A percentile compares a stretch with the other conserved stretches of the same genome.
These are phyloP conservation scores for Lobosporangium transversale DNA, from an alignment of 192 early-diverging fungal genomes.

Conservation along the genomic window DNA sequence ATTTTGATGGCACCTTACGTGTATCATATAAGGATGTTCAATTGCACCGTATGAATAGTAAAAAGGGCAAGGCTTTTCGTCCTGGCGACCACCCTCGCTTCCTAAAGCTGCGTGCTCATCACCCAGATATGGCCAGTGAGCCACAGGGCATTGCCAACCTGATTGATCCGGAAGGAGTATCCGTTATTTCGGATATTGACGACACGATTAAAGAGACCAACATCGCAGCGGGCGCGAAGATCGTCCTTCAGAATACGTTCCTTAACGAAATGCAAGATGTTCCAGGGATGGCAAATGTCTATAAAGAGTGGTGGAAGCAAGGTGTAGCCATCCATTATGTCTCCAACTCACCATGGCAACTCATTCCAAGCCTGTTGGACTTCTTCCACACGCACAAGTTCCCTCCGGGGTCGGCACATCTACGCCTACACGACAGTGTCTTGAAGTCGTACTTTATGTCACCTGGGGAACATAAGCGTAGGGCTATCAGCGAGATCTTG, in stretches of 20 bases:
- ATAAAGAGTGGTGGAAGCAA: constrained; percentile 64
- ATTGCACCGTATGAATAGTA: constrained; percentile 35
- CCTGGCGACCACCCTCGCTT: constrained; percentile 13
- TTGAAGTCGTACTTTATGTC: constrained; percentile 52
- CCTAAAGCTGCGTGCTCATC: constrained; percentile 29
- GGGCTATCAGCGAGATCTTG: constrained; percentile 34
- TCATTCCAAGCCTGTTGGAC: constrained; percentile 76
- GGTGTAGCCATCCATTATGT: constrained; percentile 89
- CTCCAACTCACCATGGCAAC: constrained; percentile 88
- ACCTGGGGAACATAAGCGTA: constrained; percentile 25
- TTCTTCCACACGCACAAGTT: constrained; percentile 81
- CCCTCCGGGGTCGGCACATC: constrained; percentile 81
- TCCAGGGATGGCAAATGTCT: constrained; percentile 83
- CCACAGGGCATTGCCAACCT: constrained; percentile 61
- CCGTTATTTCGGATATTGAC: constrained; percentile 90
- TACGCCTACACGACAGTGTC: constrained; percentile 59
- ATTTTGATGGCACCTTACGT: constrained; percentile 41
- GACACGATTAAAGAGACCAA: constrained; percentile 88
- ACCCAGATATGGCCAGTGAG: constrained; percentile 29
- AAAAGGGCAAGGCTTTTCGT: constrained; percentile 2
- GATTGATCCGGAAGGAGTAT: constrained; percentile 75
- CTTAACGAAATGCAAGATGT: constrained; percentile 76
- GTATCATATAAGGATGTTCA: constrained; percentile 41
- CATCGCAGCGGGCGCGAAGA: constrained; percentile 55
- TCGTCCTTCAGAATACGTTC: constrained; percentile 69